phyloP scores from a whole-genome alignment of 225 moss, liverwort and hornwort genomes.

The Straminergon stramineum region DNA sequence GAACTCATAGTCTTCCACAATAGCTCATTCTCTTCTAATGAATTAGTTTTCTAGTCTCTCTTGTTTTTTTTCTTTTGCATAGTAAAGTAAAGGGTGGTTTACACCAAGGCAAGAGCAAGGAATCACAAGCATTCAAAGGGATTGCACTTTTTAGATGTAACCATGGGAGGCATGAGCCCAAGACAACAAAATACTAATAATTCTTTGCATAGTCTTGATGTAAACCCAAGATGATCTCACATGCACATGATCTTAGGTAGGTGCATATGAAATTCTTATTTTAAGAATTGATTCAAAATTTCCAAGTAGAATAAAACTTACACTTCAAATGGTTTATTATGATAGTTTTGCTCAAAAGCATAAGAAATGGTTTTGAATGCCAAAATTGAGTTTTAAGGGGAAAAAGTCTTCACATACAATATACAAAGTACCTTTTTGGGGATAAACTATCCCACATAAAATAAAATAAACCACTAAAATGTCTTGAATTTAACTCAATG shows the following conservation, averaged over 20 bases:
- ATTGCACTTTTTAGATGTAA: background rate
- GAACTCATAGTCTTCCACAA: no score
- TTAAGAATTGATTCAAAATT: background rate
- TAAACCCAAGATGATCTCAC: background rate
- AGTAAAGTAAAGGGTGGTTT: background rate
- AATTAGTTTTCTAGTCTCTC: rapidly evolving
- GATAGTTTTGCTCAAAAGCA: background rate
- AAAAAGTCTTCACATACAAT: background rate
- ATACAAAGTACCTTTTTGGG: background rate
- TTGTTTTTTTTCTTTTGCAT: background rate
- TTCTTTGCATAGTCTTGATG: background rate
- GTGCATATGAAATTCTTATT: background rate
- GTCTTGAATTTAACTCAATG: background rate
- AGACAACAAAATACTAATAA: background rate
- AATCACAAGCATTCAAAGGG: background rate
- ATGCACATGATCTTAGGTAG: no score
- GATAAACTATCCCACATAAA: background rate
- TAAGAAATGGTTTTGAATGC: background rate
- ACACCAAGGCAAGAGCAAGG: rapidly evolving
- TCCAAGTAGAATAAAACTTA: background rate
- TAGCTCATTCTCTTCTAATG: no score
- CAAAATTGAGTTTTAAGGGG: background rate
- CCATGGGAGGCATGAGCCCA: rapidly evolving
- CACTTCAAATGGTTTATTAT: background rate
- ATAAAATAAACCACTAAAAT: background rate